Conservation (phyloP, 177 flowering plant genomes). For the Vitis hybrid region DNA sequence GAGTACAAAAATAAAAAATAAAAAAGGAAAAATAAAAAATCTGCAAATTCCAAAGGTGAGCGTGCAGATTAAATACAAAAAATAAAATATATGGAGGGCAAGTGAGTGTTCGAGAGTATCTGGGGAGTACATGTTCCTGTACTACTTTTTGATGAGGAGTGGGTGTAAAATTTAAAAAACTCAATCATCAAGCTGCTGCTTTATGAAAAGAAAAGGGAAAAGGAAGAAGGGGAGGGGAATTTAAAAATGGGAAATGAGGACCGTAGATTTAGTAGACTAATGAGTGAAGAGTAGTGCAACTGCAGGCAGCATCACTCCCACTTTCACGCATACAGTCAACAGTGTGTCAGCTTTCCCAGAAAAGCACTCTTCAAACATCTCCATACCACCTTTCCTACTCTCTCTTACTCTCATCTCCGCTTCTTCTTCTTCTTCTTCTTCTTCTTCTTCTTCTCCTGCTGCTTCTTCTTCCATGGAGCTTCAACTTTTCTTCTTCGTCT, state of each 20-base stretch:
- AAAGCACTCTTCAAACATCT: slow-evolving; percentile 12
- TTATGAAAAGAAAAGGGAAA: no score
- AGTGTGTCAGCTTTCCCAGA: slow-evolving; percentile 44
- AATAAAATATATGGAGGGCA: background rate
- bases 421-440: slow-evolving; percentile 4
- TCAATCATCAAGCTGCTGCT: no score
- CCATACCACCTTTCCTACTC: slow-evolving; percentile 11
- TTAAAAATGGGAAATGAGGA: no score
- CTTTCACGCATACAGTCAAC: slow-evolving; percentile 21
- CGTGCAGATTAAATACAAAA: slow-evolving; percentile 19
- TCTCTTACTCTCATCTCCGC: slow-evolving; percentile 24
- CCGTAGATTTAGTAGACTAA: no score
- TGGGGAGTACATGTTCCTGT: no score
- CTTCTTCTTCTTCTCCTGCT: slow-evolving; percentile 9
- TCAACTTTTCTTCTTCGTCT: slow-evolving; percentile 16
- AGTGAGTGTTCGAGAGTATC: no score
- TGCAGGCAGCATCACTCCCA: slow-evolving; percentile 1
- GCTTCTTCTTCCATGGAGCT: slow-evolving; percentile 30
- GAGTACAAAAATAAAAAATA: slow-evolving; percentile 5
- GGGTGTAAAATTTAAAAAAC: no score
- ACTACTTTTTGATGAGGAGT: no score
- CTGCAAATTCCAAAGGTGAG: slow-evolving; percentile 28
- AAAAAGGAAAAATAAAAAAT: slow-evolving; percentile 2
- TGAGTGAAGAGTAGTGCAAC: no score
- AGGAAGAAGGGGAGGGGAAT: no score